Conservation (phyloP, 1,139 yeast species). For the Blastobotrys indianensis region DNA sequence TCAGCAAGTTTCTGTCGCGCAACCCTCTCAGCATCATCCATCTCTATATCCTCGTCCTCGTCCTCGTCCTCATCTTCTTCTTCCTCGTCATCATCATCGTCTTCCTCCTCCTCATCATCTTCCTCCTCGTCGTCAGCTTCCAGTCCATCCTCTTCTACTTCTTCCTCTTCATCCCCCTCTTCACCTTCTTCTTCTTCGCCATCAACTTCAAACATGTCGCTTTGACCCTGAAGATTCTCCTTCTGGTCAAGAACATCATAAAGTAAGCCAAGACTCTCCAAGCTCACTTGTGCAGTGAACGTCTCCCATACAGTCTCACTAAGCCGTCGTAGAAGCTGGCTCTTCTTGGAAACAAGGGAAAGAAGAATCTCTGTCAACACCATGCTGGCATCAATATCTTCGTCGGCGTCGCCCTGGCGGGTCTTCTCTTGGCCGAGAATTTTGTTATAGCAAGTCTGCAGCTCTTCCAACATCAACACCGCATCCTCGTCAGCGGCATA, state of each 20-base stretch:
- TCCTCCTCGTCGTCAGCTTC: constrained; percentile 35
- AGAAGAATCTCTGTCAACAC: constrained; percentile 76
- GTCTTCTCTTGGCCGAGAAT: constrained; percentile 29
- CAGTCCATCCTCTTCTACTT: constrained; percentile 30
- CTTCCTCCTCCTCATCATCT: constrained; percentile 32
- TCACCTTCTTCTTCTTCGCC: constrained; percentile 36
- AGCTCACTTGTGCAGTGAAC: constrained; percentile 44
- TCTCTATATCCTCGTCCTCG: constrained; percentile 26
- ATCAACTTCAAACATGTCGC: constrained; percentile 63
- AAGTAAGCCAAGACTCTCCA: constrained; percentile 50
- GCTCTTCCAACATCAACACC: constrained; percentile 65
- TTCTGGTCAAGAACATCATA: constrained; percentile 64
- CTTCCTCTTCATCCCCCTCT: constrained; percentile 36
- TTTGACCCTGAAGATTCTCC: constrained; percentile 82
- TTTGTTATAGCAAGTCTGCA: constrained; percentile 39
- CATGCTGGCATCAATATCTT: constrained; percentile 43
- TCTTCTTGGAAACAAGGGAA: constrained; percentile 67
- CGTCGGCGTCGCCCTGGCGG: constrained; percentile 30
- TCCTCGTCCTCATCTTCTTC: constrained; percentile 26
- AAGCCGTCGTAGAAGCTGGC: constrained; percentile 63
- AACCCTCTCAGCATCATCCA: constrained; percentile 26
- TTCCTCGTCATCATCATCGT: constrained; percentile 34
- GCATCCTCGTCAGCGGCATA: constrained; percentile 74
- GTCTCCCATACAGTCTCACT: constrained; percentile 73
- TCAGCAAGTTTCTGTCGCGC: constrained; percentile 39